These are phyloP conservation scores for Rhodofomes roseus DNA, from an alignment of 1,284 basidiomycete genomes.

Conservation along the genomic window DNA sequence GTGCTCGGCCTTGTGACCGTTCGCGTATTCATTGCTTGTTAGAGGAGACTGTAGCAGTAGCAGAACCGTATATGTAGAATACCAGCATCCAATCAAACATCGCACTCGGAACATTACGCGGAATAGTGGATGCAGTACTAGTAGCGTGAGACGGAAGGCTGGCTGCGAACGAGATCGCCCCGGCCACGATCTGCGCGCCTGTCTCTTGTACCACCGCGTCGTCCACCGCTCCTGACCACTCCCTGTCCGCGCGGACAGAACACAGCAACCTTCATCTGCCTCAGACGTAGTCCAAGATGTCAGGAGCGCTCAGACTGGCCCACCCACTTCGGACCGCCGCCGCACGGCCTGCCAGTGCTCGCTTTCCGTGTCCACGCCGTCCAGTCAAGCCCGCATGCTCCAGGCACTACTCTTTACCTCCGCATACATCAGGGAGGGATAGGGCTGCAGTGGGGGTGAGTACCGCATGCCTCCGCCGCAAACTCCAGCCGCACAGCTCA, in stretches of 20 bases:
- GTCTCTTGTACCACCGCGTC: too few relatives aligned
- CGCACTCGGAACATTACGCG: too few relatives aligned
- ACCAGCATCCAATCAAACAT: too few relatives aligned
- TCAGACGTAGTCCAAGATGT: neutral
- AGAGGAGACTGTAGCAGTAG: neutral
- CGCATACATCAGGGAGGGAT: slow-evolving; percentile 31
- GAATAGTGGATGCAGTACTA: neutral
- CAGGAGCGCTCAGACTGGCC: neutral
- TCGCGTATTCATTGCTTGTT: too few relatives aligned
- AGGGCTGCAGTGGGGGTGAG: slow-evolving; percentile 41
- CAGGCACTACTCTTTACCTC: slow-evolving; percentile 16
- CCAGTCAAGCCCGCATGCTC: neutral
- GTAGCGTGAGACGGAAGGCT: too few relatives aligned
- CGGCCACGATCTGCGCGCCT: too few relatives aligned
- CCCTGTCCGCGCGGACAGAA: too few relatives aligned
- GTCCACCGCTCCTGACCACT: too few relatives aligned
- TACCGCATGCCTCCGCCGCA: neutral
- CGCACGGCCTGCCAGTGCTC: neutral
- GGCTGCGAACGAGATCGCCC: too few relatives aligned
- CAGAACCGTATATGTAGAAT: too few relatives aligned
- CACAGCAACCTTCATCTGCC: too few relatives aligned
- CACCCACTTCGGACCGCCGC: neutral
- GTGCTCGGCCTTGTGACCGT: too few relatives aligned
- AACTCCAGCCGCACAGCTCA: neutral
- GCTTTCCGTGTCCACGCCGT: neutral